Base-by-base conservation (phyloP, 768 basidiomycete species). In the Xanthoconium purpureum region DNA sequence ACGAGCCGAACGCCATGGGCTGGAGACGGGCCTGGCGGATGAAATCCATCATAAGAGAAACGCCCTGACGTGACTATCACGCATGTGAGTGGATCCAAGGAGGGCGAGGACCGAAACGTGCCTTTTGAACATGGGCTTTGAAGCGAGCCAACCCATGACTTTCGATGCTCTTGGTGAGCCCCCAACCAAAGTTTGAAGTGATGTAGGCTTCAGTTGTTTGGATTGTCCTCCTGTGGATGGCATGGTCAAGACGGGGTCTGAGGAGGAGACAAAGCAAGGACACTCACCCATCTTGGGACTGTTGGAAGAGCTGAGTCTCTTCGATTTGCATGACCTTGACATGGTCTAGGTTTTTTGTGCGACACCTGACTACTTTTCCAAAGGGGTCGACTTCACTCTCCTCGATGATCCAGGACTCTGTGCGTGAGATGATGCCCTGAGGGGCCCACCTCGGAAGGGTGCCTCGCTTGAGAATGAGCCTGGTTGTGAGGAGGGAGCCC, bases 371-470 rank as follows among this genome's bases (percentile, higher is more conserved):
- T 18, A 84, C 80, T 73, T 86, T 84, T 33, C 87, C 89, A 52
- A 85, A 76, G 5, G 91, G 87, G 73, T 97, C 91, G 8, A 98
- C 91, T 66, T 96, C 91, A 63, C 89, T 96, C 77, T 95, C 90
- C 72, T 98, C 95, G 56, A 98, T 74, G 46, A 97, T 85, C 95
- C 94, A 98, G 3, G 89, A 88, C 72, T 97, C 95, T 35, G 91
- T 86, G 63, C 92, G 82, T 2, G 84, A 83, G 33, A 94, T 75
- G 57, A 98, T 87, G 54, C 89, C 88, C 67, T 83, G 79, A 3
- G 89, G 91, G 9, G 91, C 91, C 95, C 95, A 98, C 63, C 88
- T 80, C 0, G 95, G 95, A 56, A 97, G 77, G n/a, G 89, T 82
- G 7, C 94, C 95, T 28, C 85, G 82, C 75, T 98, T 98, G 64